Evolutionary conservation across 441 rosid species (phyloP), one percentile per base, ranked within the genome.

Genomic region (Breynia disticha): DNA sequence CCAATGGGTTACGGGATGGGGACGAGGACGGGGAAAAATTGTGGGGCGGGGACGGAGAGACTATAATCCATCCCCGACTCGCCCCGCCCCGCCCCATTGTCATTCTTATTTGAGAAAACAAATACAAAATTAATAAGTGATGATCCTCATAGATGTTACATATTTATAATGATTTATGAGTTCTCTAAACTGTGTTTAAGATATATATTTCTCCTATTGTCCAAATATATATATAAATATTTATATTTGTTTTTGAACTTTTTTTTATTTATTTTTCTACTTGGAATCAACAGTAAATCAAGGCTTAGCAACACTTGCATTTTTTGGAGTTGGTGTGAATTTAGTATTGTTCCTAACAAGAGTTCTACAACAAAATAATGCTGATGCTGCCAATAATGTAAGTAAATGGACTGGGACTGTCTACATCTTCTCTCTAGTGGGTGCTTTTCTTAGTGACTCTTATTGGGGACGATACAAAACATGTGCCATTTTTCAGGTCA

Each of bases 341-440:
- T 64, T 94, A 68, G 99, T 94, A 64, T 62, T 90, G 68, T 90
- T 94, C 82, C 70, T 90, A 67, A 94, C 99, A 14, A 87, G 99
- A 65, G 99, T 90, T n/a, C 63, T 94, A 51, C 86, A 74, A 3
- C 97, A 94, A 66, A 71, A 79, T 67, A 94, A 90, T 75, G 99
- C 94, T 47, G 97, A 87, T 8, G 99, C 99, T 49, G 99, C 97
- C 4, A 94, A 90, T 50, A 90, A 75, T 52, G 99, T 94, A 14
- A 94, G 99, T 88, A 94, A 90, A 75, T 94, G 99, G 99, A 94
- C 99, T 17, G 97, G 97, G 52, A 94, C 99, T 10, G 99, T 94
- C 60, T 94, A 94, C 53, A 87, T 94, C 52, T 94, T 87, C 79
- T 94, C 99, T 13, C 76, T 94, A 12, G 90, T 94, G 1, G 99